Base-by-base conservation (phyloP, 257 asterid genomes). In the Fraxinus cuspidata region DNA sequence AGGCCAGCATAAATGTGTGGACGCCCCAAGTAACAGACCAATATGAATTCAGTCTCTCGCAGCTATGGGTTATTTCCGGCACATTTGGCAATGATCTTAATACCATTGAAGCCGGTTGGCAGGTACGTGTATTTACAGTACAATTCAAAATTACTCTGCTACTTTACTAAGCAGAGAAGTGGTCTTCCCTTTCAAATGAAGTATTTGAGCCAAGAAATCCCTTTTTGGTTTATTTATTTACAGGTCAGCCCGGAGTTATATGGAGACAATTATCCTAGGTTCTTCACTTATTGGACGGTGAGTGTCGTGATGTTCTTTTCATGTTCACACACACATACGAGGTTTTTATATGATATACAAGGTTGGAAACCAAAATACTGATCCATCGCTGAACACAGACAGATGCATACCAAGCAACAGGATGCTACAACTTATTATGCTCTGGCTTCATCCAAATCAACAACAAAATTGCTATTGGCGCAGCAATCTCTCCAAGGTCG, bases 21-120 rank as follows among this genome's bases (percentile, higher is more conserved):
- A 80, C 97, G 15, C 99, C 99, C 0, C 85, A 86, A 0, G 97
- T 94, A 25, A 90, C 94, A 13, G 96, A 92, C 64, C 88, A 85
- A 80, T 92, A 90, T 65, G 99, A 94, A 81, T 94, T 94, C 88
- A 94, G 99, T 70, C 89, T 94, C 49, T 94, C 97, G 51, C 99
- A 94, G 51, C 78, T 94, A 1, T 94, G 99, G 97, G 86, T 94
- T 80, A 94, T 92, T 68, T 94, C 97, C 58, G 99, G 97, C 76
- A 78, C 94, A 1, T 94, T 94, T 76, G 99, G 96, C 42, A 87
- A 91, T 83, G 99, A 94, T 84, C 97, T 94, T 12, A 94, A 94
- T 81, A 94, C 99, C 87, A 92, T 94, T 85, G 99, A 94, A 89
- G 99, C 99, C 74, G 99, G 97, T 31, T 94, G 99, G 97, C 99